These are phyloP conservation scores for Dendrobium nobile DNA, from an alignment of 106 monocot species.

Conservation along the genomic window DNA sequence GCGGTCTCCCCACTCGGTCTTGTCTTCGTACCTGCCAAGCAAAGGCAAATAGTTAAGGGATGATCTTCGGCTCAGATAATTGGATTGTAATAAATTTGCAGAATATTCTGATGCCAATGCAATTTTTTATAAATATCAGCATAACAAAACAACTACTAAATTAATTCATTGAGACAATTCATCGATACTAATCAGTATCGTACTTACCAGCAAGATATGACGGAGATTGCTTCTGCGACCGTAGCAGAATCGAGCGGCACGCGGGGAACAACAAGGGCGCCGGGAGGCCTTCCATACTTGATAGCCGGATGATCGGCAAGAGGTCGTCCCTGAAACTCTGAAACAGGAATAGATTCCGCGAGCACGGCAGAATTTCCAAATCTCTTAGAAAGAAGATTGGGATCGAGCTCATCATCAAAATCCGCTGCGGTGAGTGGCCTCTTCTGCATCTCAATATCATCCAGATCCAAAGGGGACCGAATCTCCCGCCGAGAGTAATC, in stretches of 20 bases:
- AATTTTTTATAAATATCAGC: too few species aligned
- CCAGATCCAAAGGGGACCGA: background rate
- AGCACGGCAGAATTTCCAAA: conserved; percentile 55
- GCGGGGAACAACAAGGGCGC: conserved; percentile 31
- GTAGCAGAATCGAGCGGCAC: conserved; percentile 39
- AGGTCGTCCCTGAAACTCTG: conserved; percentile 55
- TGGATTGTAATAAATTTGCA: too few species aligned
- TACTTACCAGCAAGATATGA: conserved; percentile 57
- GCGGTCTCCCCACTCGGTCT: conserved; percentile 63
- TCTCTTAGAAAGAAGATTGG: conserved; percentile 26
- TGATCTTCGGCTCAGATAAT: too few species aligned
- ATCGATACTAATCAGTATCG: background rate
- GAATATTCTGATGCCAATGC: too few species aligned
- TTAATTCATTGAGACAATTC: too few species aligned
- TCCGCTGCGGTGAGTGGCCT: conserved; percentile 27
- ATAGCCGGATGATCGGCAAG: conserved; percentile 52
- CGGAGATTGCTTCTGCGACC: conserved; percentile 61
- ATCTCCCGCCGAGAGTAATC: conserved; percentile 19
- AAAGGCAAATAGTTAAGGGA: background rate
- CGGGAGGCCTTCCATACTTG: conserved; percentile 57
- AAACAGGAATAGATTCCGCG: conserved; percentile 40
- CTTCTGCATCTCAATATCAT: conserved; percentile 20
- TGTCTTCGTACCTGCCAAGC: conserved; percentile 54
- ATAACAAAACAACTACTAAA: background rate
- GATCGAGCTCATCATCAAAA: conserved; percentile 22